Conservation (phyloP, 2,329 filamentous ascomycete genomes). For the Escovopsis sp. region DNA sequence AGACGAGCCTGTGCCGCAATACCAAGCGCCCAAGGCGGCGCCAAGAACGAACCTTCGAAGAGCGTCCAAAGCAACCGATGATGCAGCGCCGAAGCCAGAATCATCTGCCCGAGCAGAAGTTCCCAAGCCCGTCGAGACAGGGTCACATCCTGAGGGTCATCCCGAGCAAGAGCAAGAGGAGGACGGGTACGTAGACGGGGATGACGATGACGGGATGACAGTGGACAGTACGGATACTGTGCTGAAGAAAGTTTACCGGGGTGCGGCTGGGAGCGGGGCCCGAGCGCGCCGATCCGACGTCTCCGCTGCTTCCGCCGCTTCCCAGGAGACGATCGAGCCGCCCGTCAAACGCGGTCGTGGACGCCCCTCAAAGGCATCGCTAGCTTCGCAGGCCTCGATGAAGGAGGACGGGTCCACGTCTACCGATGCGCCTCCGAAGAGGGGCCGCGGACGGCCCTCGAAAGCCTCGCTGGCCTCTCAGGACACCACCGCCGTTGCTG, state of each 20-base stretch:
- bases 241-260: constrained; percentile 19
- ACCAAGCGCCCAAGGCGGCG: constrained; percentile 38
- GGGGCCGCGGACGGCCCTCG: constrained; percentile 16
- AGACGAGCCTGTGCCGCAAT: constrained; percentile 21
- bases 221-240: constrained; percentile 28
- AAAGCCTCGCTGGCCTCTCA: constrained; percentile 17
- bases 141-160: constrained; percentile 8
- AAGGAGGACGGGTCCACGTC: constrained; percentile 10
- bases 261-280: constrained; percentile 11
- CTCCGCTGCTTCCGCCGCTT: constrained; percentile 1
- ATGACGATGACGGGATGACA: constrained; percentile 22
- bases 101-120: constrained; percentile 13
- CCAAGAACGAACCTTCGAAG: constrained; percentile 38
- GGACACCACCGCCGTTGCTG: constrained; percentile 3
- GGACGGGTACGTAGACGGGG: neutral
- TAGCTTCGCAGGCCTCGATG: constrained; percentile 11
- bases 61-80: constrained; percentile 35
- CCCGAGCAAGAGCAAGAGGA: constrained; percentile 1
- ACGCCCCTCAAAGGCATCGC: constrained; percentile 18
- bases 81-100: constrained; percentile 27
- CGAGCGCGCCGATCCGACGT: constrained; percentile 11
- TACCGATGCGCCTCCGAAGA: constrained; percentile 13
- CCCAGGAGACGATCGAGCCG: constrained; percentile 1
- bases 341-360: constrained; percentile 17
- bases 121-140: constrained; percentile 6